Evolutionary conservation across 2,329 filamentous ascomycete species (phyloP).

Genomic region (Juglanconis juglandina): DNA sequence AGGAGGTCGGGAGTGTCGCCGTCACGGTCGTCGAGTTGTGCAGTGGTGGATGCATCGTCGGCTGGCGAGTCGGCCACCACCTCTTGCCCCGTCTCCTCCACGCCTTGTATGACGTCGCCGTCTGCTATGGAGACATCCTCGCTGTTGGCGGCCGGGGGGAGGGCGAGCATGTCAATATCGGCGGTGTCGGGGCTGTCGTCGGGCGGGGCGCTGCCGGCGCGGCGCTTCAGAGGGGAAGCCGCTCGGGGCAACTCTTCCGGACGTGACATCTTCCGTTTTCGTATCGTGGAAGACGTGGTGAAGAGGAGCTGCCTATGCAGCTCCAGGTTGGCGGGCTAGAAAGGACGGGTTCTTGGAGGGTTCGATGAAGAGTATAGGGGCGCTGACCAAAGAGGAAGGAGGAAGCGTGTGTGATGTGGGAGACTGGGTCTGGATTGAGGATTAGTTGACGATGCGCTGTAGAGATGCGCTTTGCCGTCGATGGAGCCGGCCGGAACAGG

Average conservation of each 20-base stretch:
- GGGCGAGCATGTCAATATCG: constrained; percentile 44
- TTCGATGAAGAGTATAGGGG: too few relatives aligned
- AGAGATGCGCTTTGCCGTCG: constrained; percentile 2
- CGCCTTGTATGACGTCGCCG: constrained; percentile 3
- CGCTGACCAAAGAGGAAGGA: too few relatives aligned
- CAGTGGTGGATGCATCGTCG: neutral
- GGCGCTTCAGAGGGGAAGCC: too few relatives aligned
- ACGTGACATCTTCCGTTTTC: too few relatives aligned
- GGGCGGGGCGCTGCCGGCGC: too few relatives aligned
- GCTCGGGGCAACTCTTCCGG: too few relatives aligned
- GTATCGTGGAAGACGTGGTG: too few relatives aligned
- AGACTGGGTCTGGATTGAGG: neutral
- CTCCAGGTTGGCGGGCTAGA: too few relatives aligned
- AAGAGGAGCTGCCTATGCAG: too few relatives aligned
- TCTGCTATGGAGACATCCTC: constrained; percentile 4
- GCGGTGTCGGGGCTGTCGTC: constrained; percentile 35
- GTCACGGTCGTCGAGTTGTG: constrained; percentile 1
- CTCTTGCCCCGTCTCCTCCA: constrained; percentile 1
- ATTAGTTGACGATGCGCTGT: neutral
- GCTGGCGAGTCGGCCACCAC: neutral
- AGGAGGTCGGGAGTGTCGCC: constrained; percentile 1
- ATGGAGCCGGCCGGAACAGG: constrained; percentile 3
- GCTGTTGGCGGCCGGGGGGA: constrained; percentile 22
- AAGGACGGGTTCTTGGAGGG: too few relatives aligned
- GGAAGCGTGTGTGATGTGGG: too few relatives aligned